Evolutionary conservation across 305 asterid species (phyloP), one percentile per base, ranked within the genome.

Genomic region (Plantago rigida): DNA sequence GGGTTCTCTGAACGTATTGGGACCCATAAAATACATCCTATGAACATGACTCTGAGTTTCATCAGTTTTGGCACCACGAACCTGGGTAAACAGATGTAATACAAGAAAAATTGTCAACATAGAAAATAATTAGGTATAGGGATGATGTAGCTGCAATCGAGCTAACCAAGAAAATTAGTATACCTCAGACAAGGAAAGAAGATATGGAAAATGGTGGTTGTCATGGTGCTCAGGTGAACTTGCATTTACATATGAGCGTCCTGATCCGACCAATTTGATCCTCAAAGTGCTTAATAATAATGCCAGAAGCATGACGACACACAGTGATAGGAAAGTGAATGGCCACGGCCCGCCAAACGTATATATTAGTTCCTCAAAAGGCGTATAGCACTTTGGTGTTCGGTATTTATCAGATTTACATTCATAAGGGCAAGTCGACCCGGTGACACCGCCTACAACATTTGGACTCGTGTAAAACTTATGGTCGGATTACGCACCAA

Each of bases 331-430:
- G 73, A 87, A 77, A 59, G 95, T 69, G 76, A 87, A 87, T 14
- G 90, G 88, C 91, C 94, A 90, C 65, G 97, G 97, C 34, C 97
- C 97, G 63, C 96, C 95, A 77, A 90, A 90, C 45, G 97, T 80
- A 69, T 83, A 85, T 76, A 90, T 79, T 55, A 90, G 81, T 78
- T 90, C 97, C 79, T 90, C 97, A 73, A 90, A 85, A 66, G 97
- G 95, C 19, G 97, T 90, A 69, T 78, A 87, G 78, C 97, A 90
- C 78, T 87, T 85, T 9, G 90, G 90, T 72, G 67, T 81, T 80
- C 85, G 75, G 77, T 87, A 90, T 78, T 85, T 85, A 68, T 83
- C 95, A 69, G 96, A 87, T 68, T 82, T 79, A 68, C 96, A 90
- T 82, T 64, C 77, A 63, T 80, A 87, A 47, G 94, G 97, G 64